These are phyloP conservation scores for Erysimum pusillum DNA, from an alignment of 441 rosid species.

Conservation along the genomic window DNA sequence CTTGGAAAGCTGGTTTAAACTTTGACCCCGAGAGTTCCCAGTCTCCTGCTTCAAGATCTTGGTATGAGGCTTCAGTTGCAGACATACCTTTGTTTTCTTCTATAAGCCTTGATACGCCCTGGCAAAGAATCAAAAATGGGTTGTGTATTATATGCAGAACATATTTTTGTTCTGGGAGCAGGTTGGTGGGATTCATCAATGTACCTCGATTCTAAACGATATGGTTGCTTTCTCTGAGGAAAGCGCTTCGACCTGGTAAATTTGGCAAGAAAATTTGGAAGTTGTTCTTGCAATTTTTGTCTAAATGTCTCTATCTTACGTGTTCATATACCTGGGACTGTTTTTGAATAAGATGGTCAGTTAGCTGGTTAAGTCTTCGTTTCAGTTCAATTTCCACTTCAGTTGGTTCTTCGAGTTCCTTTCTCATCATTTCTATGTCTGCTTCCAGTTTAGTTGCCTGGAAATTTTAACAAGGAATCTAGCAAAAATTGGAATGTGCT, in stretches of 20 bases:
- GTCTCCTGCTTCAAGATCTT: slow-evolving; percentile 74
- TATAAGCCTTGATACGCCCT: slow-evolving; percentile 82
- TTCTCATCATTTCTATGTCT: slow-evolving; percentile 72
- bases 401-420: slow-evolving; percentile 88
- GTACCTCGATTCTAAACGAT: slow-evolving; percentile 90
- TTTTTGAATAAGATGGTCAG: slow-evolving; percentile 97
- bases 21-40: slow-evolving; percentile 67
- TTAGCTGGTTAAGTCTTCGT: slow-evolving; percentile 85
- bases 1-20: slow-evolving; percentile 63
- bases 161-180: slow-evolving; percentile 2
- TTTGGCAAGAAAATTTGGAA: slow-evolving; percentile 18
- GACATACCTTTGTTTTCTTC: slow-evolving; percentile 70
- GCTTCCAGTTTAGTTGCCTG: slow-evolving; percentile 75
- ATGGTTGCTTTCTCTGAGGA: slow-evolving; percentile 95
- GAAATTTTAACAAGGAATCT: slow-evolving; percentile 28
- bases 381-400: slow-evolving; percentile 89
- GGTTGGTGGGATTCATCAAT: slow-evolving; percentile 28
- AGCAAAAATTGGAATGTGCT: neutral
- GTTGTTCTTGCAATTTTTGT: slow-evolving; percentile 7
- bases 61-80: slow-evolving; percentile 49
- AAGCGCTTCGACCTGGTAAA: slow-evolving; percentile 83
- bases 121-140: slow-evolving; percentile 38
- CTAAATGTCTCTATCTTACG: slow-evolving; percentile 5
- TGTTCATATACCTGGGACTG: slow-evolving; percentile 82
- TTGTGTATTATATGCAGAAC: slow-evolving; percentile 11